A percentile compares a stretch with the other conserved stretches of the same genome.
Conservation (phyloP, 345 rosid species). For the Raphanus raphanistrum region DNA sequence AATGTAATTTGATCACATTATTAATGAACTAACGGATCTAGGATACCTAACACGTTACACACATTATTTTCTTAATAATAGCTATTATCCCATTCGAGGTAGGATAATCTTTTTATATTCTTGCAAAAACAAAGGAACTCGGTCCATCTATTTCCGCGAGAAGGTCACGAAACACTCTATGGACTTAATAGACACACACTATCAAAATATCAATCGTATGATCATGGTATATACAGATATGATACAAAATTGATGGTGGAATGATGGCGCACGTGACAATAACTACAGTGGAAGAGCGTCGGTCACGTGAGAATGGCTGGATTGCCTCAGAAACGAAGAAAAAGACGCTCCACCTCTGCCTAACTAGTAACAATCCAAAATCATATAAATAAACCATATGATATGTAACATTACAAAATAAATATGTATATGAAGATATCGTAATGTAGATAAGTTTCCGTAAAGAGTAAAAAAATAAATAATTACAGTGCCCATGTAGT, state of each 20-base stretch:
- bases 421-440: neutral
- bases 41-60: conserved; percentile 34
- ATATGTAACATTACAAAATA: neutral
- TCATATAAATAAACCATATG: conserved; percentile 9
- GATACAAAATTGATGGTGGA: conserved; percentile 44
- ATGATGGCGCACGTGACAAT: conserved; percentile 60
- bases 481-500: conserved; percentile 28
- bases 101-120: conserved; percentile 18
- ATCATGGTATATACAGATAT: neutral
- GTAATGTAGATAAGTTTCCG: conserved; percentile 17
- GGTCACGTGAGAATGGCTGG: conserved; percentile 71
- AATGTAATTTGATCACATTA: conserved; percentile 18
- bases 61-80: conserved; percentile 18
- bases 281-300: conserved; percentile 72
- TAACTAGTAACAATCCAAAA: conserved; percentile 28
- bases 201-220: conserved; percentile 7
- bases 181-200: conserved; percentile 10
- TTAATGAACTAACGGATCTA: conserved; percentile 20
- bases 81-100: conserved; percentile 36
- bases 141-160: conserved; percentile 34
- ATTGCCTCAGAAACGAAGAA: conserved; percentile 37
- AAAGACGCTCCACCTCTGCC: conserved; percentile 49
- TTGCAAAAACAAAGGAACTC: conserved; percentile 18
- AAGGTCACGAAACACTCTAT: conserved; percentile 24
- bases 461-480: conserved; percentile 12